Percentiles rank a stretch among this genome's conserved stretches.
These are phyloP conservation scores for Flaveria linearis DNA, from an alignment of 129 eudicot species.

Conservation along the genomic window DNA sequence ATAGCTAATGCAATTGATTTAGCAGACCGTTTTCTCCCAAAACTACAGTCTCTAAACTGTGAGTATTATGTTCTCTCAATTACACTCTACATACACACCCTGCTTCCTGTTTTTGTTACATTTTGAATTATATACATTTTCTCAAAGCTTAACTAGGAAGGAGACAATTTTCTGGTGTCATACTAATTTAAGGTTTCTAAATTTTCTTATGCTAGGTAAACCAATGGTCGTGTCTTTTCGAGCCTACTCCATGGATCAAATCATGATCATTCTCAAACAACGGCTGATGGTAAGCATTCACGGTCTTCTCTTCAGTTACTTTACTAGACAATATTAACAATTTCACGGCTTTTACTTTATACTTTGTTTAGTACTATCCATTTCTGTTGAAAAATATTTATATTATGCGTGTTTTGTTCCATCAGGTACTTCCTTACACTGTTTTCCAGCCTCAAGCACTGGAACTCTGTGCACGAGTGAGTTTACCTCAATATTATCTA, in stretches of 20 bases:
- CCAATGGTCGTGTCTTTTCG: slow-evolving; percentile 85
- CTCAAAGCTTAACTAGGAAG: not conserved
- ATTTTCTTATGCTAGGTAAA: slow-evolving; percentile 58
- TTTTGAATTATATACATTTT: not conserved
- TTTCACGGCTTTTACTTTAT: not conserved
- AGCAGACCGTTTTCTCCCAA: slow-evolving; percentile 94
- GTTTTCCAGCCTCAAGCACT: slow-evolving; percentile 92
- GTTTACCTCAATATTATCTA: slow-evolving; percentile 33
- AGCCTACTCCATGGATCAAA: slow-evolving; percentile 91
- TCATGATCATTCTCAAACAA: slow-evolving; percentile 72
- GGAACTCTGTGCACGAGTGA: slow-evolving; percentile 95
- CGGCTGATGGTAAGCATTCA: slow-evolving; percentile 59
- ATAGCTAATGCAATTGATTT: slow-evolving; percentile 97
- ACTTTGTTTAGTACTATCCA: not conserved
- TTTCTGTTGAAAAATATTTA: slow-evolving; percentile 4
- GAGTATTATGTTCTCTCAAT: slow-evolving; percentile 38
- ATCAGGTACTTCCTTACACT: slow-evolving; percentile 69
- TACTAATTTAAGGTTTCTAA: slow-evolving; percentile 5
- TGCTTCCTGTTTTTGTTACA: not conserved
- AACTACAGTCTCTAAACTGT: slow-evolving; percentile 90
- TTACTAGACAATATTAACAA: slow-evolving; percentile 1
- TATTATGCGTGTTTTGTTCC: slow-evolving; percentile 18
- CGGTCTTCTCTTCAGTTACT: slow-evolving; percentile 15
- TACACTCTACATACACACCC: not conserved
- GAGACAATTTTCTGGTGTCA: slow-evolving; percentile 8